Evolutionary conservation across 305 asterid species (phyloP).

Genomic region (Solanum hybrid): DNA sequence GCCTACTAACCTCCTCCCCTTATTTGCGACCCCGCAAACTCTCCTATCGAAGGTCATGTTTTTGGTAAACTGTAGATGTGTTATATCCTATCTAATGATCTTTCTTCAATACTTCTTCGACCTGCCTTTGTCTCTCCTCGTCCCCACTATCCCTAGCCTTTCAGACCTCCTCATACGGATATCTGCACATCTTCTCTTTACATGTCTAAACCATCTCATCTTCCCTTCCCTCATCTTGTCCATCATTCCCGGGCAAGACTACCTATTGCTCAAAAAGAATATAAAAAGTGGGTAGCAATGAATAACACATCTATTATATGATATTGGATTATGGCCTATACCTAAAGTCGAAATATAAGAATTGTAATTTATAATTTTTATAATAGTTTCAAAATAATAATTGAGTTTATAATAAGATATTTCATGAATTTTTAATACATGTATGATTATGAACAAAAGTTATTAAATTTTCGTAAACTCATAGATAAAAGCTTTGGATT

Average conservation of each 20-base stretch:
- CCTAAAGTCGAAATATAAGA: neutral
- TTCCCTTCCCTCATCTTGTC: neutral
- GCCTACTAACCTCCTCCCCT: neutral
- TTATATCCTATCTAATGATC: neutral
- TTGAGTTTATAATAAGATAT: neutral
- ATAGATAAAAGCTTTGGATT: neutral
- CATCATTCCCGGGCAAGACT: neutral
- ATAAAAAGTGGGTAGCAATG: neutral
- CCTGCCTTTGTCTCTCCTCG: neutral
- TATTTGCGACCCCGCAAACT: neutral
- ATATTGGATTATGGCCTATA: neutral
- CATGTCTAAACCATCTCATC: neutral
- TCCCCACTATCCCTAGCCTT: neutral
- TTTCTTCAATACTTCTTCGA: neutral
- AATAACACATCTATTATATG: neutral
- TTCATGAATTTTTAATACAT: neutral
- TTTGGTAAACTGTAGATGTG: neutral
- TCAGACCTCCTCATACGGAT: neutral
- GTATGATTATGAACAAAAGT: neutral
- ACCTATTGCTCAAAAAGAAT: neutral
- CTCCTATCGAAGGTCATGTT: neutral
- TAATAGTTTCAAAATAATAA: neutral
- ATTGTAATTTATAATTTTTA: neutral
- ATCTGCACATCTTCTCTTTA: neutral
- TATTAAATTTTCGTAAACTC: no score